These are phyloP conservation scores for Aspergillus aculeatinus DNA, from an alignment of 2,329 filamentous ascomycete genomes.

Conservation along the genomic window DNA sequence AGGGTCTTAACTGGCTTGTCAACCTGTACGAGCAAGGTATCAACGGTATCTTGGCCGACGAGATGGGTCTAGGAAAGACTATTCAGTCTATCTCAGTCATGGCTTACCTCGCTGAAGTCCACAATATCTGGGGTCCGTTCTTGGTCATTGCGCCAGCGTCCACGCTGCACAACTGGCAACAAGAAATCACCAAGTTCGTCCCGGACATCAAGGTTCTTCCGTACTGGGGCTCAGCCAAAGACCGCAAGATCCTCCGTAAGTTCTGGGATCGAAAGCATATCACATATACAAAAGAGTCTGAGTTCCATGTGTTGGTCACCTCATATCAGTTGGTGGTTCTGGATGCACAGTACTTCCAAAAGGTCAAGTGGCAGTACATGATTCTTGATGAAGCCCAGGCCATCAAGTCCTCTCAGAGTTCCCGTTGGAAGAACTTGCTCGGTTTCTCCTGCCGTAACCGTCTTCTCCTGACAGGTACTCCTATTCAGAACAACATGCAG, in stretches of 20 bases:
- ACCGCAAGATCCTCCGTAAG: conserved; percentile 93
- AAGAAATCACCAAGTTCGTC: conserved; percentile 94
- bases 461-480: conserved; percentile 89
- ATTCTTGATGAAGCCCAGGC: conserved; percentile 97
- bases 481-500: conserved; percentile 99
- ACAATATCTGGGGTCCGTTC: conserved; percentile 98
- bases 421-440: conserved; percentile 92
- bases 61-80: conserved; percentile 99
- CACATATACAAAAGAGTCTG: conserved; percentile 87
- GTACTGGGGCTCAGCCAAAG: conserved; percentile 93
- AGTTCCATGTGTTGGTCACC: conserved; percentile 94
- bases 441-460: conserved; percentile 95
- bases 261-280: conserved; percentile 99
- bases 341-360: conserved; percentile 96
- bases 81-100: conserved; percentile 99
- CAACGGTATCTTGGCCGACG: conserved; percentile 97
- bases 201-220: conserved; percentile 92
- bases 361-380: conserved; percentile 99
- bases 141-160: conserved; percentile 94
- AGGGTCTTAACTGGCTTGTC: conserved; percentile 98
- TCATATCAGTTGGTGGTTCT: conserved; percentile 97
- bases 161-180: conserved; percentile 98
- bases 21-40: conserved; percentile 99
- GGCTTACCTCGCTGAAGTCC: conserved; percentile 94
- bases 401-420: conserved; percentile 96